A percentile compares a stretch with the other conserved stretches of the same genome.
These are phyloP conservation scores for Chaetoceros muelleri DNA, from an alignment of 108 stramenopile species.

Conservation along the genomic window DNA sequence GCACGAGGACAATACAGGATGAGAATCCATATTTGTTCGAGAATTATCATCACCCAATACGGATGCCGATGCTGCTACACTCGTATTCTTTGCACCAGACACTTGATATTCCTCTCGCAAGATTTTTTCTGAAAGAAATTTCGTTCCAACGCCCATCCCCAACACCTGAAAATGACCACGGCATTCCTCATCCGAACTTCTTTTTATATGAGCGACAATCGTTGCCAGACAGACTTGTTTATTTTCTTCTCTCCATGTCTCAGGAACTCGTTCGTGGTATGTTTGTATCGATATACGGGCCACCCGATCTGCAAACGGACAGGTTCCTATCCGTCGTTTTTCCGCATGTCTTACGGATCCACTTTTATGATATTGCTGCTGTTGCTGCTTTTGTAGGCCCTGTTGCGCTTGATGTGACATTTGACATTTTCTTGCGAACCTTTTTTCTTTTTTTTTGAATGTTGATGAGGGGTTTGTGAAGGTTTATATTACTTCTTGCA, in stretches of 20 bases:
- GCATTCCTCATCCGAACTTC: background rate
- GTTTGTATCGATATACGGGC: constrained; percentile 46
- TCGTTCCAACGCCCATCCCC: constrained; percentile 76
- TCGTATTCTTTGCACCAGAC: background rate
- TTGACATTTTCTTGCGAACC: no score
- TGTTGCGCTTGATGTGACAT: no score
- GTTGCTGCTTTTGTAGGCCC: no score
- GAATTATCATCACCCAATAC: no score
- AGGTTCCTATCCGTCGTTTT: constrained; percentile 62
- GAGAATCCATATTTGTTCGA: no score
- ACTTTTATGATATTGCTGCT: background rate
- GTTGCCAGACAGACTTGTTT: constrained; percentile 65
- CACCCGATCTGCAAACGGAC: constrained; percentile 72
- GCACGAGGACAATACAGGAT: no score
- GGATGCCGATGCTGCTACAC: no score
- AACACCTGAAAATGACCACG: constrained; percentile 38
- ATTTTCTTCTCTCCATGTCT: constrained; percentile 26
- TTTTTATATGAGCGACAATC: constrained; percentile 46
- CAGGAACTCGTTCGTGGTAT: constrained; percentile 33
- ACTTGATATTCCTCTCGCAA: constrained; percentile 23
- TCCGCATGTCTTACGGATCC: constrained; percentile 63
- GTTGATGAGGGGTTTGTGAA: no score
- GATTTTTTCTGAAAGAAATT: constrained; percentile 49
- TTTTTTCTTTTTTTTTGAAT: no score
- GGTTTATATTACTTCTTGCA: no score